phyloP scores from a whole-genome alignment of 179 eudicot species.

The Vitellaria paradoxa region DNA sequence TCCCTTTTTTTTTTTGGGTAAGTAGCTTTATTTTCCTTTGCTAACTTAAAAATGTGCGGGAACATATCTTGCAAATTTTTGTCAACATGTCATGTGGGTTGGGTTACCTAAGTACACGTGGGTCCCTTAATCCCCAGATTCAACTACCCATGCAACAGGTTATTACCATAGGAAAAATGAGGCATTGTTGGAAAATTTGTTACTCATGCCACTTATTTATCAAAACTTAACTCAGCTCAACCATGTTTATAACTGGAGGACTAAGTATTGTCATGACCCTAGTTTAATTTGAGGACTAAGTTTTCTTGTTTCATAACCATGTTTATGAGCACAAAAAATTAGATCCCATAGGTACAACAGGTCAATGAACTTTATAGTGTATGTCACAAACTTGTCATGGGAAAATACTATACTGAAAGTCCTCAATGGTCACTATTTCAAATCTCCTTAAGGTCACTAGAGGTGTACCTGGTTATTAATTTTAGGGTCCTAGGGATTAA shows the following conservation, averaged over 20 bases:
- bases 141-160: neutral
- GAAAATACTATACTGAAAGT: neutral
- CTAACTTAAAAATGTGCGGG: too few relatives aligned
- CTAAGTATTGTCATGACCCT: too few relatives aligned
- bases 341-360: neutral
- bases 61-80: too few relatives aligned
- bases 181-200: neutral
- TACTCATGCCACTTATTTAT: neutral
- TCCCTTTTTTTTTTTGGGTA: too few relatives aligned
- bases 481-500: too few relatives aligned
- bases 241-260: too few relatives aligned
- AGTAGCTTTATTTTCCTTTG: too few relatives aligned
- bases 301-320: neutral
- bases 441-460: too few relatives aligned
- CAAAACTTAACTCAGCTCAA: too few relatives aligned
- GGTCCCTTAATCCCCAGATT: constrained; percentile 2
- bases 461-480: too few relatives aligned
- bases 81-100: neutral
- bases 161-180: neutral
- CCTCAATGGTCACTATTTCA: too few relatives aligned
- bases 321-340: neutral
- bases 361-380: neutral
- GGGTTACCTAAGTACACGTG: neutral
- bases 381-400: neutral
- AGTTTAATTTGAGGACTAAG: constrained; percentile 1